Evolutionary conservation across 331 rosid species (phyloP), one percentile per base, ranked within the genome.

Genomic region (Arachis monticola): DNA sequence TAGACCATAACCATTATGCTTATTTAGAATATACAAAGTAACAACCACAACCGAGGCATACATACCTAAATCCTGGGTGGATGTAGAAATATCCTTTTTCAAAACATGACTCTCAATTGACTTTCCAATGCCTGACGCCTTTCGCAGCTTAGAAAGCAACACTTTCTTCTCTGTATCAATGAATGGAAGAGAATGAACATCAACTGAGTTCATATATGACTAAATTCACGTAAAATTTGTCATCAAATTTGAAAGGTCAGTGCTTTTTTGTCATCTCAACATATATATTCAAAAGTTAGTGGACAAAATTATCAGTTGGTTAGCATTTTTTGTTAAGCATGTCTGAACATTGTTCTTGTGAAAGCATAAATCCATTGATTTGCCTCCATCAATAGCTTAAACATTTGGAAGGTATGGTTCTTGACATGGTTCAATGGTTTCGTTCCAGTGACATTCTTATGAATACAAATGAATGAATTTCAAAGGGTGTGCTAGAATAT

Each of bases 61-160:
- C 75, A 70, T 76, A 95, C 99, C 98, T 85, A 95, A 85, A 82
- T 95, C 98, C 68, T 86, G 96, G 0, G 99, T 95, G 63, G 97
- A 90, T 58, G 96, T 92, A 52, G 90, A 88, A 41, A 77, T 70
- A 45, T 95, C 96, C 84, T 77, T 89, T 85, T 83, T 92, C 42
- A 75, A 73, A 48, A 75, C 62, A 59, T 77, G 38, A 79, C 62
- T 81, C 72, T 90, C 97, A 63, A 73, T 64, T 35, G 92, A 67
- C 66, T 65, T 90, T 76, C 74, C 89, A 67, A 67, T 78, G 13
- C 89, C 79, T 38, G 98, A 85, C 77, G 91, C 91, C 87, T 92
- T 95, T 67, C 96, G 85, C 81, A 92, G 44, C 89, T 92, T 92
- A 69, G 93, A 85, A 60, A 81, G 94, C 90, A 95, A 67, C 77